Base-by-base conservation (phyloP, 2,329 filamentous ascomycete genomes). In the Talaromyces funiculosus region DNA sequence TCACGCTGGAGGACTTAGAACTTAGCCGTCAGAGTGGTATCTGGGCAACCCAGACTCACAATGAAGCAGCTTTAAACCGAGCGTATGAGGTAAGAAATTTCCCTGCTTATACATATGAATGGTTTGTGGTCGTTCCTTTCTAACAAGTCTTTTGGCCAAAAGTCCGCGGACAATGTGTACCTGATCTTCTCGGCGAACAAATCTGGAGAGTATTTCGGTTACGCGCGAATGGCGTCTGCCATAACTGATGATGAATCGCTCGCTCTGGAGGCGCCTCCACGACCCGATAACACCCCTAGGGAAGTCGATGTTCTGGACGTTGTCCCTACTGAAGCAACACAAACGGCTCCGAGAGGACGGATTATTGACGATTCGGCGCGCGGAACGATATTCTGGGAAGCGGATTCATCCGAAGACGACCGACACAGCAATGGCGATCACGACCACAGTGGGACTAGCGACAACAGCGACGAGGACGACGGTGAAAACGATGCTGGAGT, bases 321-420 rank as follows among this genome's bases (percentile, higher is more conserved):
- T 5, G 95, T 92, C 10, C 82, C 86, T 0, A 96, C 91, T 22
- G 85, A 88, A 61, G 86, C 90, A 18, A 95, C 89, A 0, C 86
- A 90, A 53, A 87, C 82, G 56, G 88, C 89, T 2, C 92, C 92
- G 0, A 88, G 84, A 68, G 93, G 93, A 24, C 86, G 87, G 59
- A 95, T 97, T 61, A 93, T 97, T 51, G 91, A 96, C 68, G 93
- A 97, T 71, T 92, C 90, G 3, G 89, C 90, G 0, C 84, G 93
- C n/a, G 93, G 93, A 0, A 97, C 92, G 0, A 96, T 97, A 42
- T 97, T 97, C 69, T 97, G 93, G 93, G 93, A 97, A 73, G 87
- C 88, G 6, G 88, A 93, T 54, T 75, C 80, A 33, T 84, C 84
- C 0, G 86, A 86, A 1, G 69, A 72, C 10, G 77, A 78, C 18